These are phyloP conservation scores for Scenedesmus sp. DNA, from an alignment of 163 green algal species.

Conservation along the genomic window DNA sequence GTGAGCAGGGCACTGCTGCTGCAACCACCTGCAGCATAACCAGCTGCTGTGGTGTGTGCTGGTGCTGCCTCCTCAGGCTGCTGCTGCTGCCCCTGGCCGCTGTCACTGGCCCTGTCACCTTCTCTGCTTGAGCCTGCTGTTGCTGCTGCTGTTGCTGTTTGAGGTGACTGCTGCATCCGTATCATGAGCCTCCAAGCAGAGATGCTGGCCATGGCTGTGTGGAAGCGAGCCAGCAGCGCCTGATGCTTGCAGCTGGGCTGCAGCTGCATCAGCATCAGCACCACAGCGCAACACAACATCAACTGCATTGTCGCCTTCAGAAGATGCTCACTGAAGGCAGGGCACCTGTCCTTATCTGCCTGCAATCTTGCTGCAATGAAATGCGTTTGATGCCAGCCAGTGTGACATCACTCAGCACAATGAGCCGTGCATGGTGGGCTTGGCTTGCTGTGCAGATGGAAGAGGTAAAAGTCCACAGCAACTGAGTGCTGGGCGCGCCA, in stretches of 20 bases:
- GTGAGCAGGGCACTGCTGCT: not conserved
- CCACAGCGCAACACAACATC: not conserved
- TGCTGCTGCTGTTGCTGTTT: conserved; percentile 7
- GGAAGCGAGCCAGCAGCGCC: conserved; percentile 37
- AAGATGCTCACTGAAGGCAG: not conserved
- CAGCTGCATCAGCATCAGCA: not conserved
- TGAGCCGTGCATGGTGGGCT: not conserved
- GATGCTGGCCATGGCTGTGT: conserved; percentile 27
- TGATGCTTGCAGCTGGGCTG: conserved; percentile 24
- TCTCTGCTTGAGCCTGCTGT: not conserved
- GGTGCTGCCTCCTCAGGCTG: not conserved
- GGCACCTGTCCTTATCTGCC: not conserved
- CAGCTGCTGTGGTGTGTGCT: not conserved
- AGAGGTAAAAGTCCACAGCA: not conserved
- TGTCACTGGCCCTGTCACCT: not conserved
- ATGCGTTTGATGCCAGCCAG: not conserved
- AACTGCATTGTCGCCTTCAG: not conserved
- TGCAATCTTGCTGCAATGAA: not conserved
- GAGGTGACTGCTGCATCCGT: not conserved
- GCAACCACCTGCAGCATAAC: not conserved
- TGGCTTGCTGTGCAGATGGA: not conserved
- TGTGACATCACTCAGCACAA: not conserved
- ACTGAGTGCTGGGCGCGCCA: not conserved
- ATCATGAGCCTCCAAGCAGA: conserved; percentile 22
- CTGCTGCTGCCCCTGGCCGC: conserved; percentile 16